A percentile compares a stretch with the other conserved stretches of the same genome.
phyloP scores from a whole-genome alignment of 768 basidiomycete genomes.

The Amanita rubescens region DNA sequence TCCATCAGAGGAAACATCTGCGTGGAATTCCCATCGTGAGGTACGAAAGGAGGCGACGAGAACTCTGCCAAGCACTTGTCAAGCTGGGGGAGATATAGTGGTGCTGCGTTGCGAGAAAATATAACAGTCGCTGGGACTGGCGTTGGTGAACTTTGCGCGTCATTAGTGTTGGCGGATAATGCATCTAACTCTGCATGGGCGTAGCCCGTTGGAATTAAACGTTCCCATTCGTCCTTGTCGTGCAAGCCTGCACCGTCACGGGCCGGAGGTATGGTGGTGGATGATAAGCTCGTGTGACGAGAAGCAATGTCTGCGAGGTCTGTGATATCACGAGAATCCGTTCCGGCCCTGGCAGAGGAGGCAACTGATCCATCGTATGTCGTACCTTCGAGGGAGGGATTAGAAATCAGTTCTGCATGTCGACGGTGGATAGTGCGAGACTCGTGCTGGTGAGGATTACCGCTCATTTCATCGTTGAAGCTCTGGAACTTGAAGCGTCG shows the following conservation, averaged over 20 bases:
- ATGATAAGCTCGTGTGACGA: background rate
- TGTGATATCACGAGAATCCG: background rate
- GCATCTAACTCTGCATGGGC: background rate
- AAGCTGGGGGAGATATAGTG: conserved; percentile 54
- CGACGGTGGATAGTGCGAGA: background rate
- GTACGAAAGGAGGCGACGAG: conserved; percentile 34
- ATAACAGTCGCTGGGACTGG: conserved; percentile 50
- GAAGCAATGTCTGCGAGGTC: background rate
- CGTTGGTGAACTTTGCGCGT: conserved; percentile 21
- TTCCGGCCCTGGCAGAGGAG: background rate
- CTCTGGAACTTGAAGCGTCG: background rate
- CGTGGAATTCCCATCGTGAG: conserved; percentile 14
- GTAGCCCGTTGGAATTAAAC: too few relatives aligned
- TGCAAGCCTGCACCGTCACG: background rate
- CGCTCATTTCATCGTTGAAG: background rate
- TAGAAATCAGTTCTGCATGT: background rate
- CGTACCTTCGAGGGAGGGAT: too few relatives aligned
- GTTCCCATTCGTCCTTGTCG: background rate
- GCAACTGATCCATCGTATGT: background rate
- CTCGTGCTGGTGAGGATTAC: background rate
- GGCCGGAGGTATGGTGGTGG: background rate
- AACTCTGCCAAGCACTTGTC: conserved; percentile 50
- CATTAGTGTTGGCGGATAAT: background rate
- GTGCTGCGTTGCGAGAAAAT: conserved; percentile 51
- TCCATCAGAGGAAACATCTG: conserved; percentile 62